Base-by-base conservation (phyloP, 202 grass and related monocot genomes). In the Elaeis oleifera region DNA sequence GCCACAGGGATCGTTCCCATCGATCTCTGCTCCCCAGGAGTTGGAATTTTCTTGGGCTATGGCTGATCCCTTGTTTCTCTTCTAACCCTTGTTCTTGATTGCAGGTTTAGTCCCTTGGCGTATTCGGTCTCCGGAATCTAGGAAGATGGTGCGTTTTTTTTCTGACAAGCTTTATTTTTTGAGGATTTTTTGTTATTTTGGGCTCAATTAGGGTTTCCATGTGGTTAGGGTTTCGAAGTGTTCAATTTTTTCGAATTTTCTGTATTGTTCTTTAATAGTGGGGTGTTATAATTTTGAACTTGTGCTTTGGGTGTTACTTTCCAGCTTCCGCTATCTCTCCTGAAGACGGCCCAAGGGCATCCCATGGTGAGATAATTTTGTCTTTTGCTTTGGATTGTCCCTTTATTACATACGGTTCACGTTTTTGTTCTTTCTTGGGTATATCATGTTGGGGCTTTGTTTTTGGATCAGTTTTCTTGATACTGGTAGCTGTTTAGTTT, bases 301-400 rank as follows among this genome's bases (percentile, higher is more conserved):
- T 13, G 9, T 2, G 1, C 9, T 56, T 71, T 70, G 31, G 71
- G 0, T 58, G 16, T 13, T 20, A n/a, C 60, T 71, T 64, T 71
- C 67, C 90, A 99, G 94, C 80, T 99, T 83, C 94, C 94, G 24
- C 78, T 99, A 18, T 99, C 94, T 0, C 88, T 99, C 25, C 78
- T 99, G 59, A 99, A 99, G 94, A 99, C 94, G 18, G 94, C 94
- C 59, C 94, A 99, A 84, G 94, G 94, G 53, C 94, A 99, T 84
- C 94, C 94, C 53, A 99, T 99, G 94, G 94, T 94, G 67, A 76
- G 79, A 76, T 59, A 25, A 20, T 77, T 49, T 5, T 60, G 9
- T 64, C 36, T 49, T 55, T 49, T 7, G 25, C 16, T 29, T 63
- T 68, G 51, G 16, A 0, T 49, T 19, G 1, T 49, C 19, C 21